A percentile compares a stretch with the other conserved stretches of the same genome.
These are phyloP conservation scores for Hypoxylon sp. DNA, from an alignment of 2,329 filamentous ascomycete genomes.

Conservation along the genomic window DNA sequence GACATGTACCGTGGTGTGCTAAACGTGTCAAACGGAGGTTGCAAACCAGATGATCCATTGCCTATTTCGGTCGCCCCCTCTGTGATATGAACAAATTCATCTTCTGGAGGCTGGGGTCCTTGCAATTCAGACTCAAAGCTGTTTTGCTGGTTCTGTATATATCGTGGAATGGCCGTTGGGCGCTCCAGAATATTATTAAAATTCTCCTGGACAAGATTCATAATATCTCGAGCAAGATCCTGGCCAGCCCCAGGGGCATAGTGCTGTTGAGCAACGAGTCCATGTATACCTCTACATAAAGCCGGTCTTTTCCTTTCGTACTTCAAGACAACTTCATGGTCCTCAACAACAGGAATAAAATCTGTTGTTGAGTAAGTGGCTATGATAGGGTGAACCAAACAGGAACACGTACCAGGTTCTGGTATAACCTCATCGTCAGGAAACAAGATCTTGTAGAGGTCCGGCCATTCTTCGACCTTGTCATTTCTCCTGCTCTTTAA, in stretches of 20 bases:
- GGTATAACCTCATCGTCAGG: constrained; percentile 16
- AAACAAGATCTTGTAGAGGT: constrained; percentile 17
- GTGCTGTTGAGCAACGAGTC: background rate
- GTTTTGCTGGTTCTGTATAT: background rate
- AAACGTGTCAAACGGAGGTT: background rate
- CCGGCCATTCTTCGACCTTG: constrained; percentile 14
- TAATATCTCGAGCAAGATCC: background rate
- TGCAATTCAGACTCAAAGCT: background rate
- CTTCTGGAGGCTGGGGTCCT: background rate
- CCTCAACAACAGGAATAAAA: constrained; percentile 25
- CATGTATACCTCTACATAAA: background rate
- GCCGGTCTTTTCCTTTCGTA: background rate
- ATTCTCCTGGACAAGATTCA: background rate
- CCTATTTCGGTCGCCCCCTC: background rate
- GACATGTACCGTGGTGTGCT: constrained; percentile 10
- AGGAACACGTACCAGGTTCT: constrained; percentile 10
- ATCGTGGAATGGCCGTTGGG: background rate
- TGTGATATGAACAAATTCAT: background rate
- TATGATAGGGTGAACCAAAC: background rate
- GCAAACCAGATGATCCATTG: background rate
- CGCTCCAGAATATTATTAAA: background rate
- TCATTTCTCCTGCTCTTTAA: background rate
- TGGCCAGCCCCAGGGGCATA: background rate
- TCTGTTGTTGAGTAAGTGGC: constrained; percentile 9
- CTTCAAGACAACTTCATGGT: constrained; percentile 16